Base-by-base conservation (phyloP, 2,329 filamentous ascomycete genomes). In the Hypoxylon sp. region DNA sequence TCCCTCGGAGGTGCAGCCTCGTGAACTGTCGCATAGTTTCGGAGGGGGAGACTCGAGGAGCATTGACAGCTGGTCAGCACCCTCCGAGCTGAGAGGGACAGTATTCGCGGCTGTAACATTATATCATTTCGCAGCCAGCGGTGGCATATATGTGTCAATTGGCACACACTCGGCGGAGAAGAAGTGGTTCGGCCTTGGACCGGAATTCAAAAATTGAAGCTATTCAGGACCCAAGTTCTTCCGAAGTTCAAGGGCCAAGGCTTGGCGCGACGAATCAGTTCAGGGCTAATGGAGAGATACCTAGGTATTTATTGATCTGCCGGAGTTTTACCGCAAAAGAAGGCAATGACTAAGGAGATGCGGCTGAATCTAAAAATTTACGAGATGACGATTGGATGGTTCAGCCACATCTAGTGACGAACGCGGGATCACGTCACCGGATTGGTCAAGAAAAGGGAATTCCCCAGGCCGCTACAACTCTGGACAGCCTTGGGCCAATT, bases 401-500 rank as follows among this genome's bases (percentile, higher is more conserved):
- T 58, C 50, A 68, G 73, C 71, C 67, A 70, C 68, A 70, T 48
- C 58, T 52, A 39, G 34, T 45, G 56, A 54, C 55, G 51, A 70
- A 69, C 71, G 61, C 69, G 70, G 68, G 34, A 73, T 74, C 74
- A 73, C 74, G 73, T 75, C 73, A 74, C 54, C 5, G 58, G 68
- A 75, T 74, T 75, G 74, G 74, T 57, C 30, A 45, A 51, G 41
- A 57, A 45, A 30, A 47, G 23, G 21, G 12, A 52, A 67, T 66
- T 66, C 62, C 54, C 41, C 27, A 25, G 50, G 53, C 32, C 37
- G 55, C 52, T 32, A 50, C 46, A 58, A n/a, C 23, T n/a, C n/a
- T n/a, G n/a, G n/a, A n/a, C n/a, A n/a, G n/a, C n/a, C n/a, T 21
- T 16, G 2, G 39, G 12, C 84, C 83, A 86, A 86, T 85, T 58